A percentile compares a stretch with the other conserved stretches of the same genome.
Conservation (phyloP, 176 grass and related monocot species). For the Eragrostis nindensis region DNA sequence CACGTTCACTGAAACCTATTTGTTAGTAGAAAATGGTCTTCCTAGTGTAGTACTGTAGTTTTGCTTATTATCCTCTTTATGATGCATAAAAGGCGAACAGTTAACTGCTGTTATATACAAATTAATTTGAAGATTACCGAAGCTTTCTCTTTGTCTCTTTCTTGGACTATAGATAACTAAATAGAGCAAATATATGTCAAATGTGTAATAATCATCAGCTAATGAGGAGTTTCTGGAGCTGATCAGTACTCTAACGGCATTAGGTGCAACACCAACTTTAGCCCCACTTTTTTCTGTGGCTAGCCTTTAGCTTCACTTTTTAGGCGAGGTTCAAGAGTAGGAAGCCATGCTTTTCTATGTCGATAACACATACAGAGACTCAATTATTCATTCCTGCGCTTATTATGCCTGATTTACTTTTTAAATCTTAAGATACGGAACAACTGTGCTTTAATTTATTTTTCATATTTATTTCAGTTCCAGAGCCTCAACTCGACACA, state of each 20-base stretch:
- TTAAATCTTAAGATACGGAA: background rate
- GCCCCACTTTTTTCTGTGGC: background rate
- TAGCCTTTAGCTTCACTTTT: slow-evolving; percentile 26
- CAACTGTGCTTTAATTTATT: background rate
- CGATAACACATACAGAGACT: background rate
- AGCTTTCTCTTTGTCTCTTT: background rate
- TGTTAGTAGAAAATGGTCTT: background rate
- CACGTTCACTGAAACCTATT: background rate
- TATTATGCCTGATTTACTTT: background rate
- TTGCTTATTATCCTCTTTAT: background rate
- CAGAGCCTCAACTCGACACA: slow-evolving; percentile 76
- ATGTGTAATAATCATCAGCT: background rate
- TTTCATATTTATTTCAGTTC: slow-evolving; percentile 59
- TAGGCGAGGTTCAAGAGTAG: slow-evolving; percentile 1
- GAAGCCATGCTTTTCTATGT: slow-evolving; percentile 9
- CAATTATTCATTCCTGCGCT: background rate
- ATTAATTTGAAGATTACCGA: background rate
- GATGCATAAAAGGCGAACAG: background rate
- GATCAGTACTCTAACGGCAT: background rate
- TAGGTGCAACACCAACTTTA: background rate
- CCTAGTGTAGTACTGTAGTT: background rate
- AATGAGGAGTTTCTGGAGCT: background rate
- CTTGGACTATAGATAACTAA: background rate
- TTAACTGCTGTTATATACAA: background rate
- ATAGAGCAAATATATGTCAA: background rate